Base-by-base conservation (phyloP, 805 yeast species). In the Wickerhamiella alocasiicola region DNA sequence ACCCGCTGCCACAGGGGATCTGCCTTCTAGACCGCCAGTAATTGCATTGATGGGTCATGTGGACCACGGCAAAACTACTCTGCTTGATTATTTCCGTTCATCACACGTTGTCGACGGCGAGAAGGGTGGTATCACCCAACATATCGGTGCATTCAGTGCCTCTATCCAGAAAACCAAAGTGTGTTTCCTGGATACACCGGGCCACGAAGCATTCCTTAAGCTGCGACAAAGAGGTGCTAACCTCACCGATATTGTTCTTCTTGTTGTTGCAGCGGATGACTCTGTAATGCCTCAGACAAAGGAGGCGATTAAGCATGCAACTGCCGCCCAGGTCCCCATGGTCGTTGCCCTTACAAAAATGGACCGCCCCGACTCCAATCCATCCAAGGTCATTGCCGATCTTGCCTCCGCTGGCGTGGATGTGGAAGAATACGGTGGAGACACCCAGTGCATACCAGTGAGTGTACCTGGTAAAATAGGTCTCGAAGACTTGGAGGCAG, bases 21-120 rank as follows among this genome's bases (percentile, higher is more conserved):
- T 57, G n/a, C 74, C 72, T 33, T 67, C 76, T 5, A 66, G 97
- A 48, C 85, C 98, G 0, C 98, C 98, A 0, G 79, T 91, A 18
- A 96, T 91, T 4, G 87, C 98, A 0, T 82, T 91, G 39, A 91
- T 91, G 97, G 98, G 98, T 2, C 98, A 91, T 59, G 98, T 91
- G 23, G 98, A 91, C 60, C 98, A 91, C 55, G 98, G 98, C 2
- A 91, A 91, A 57, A 91, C 98, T 2, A 88, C 98, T 0, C 78
- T 91, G 45, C 68, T 91, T 42, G 98, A 91, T 58, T 74, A 76
- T 53, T 64, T 91, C 52, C 68, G 97, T 33, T 84, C 82, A 49
- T 80, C 95, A 0, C 74, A 87, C 0, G 74, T 91, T 6, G 97
- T 79, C 0, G 73, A 74, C 23, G 71, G 76, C 31, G 98, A 91